Evolutionary conservation across 202 grass and related monocot genomes (phyloP), one percentile per base, ranked within the genome.

Genomic region (Musa balbisiana): DNA sequence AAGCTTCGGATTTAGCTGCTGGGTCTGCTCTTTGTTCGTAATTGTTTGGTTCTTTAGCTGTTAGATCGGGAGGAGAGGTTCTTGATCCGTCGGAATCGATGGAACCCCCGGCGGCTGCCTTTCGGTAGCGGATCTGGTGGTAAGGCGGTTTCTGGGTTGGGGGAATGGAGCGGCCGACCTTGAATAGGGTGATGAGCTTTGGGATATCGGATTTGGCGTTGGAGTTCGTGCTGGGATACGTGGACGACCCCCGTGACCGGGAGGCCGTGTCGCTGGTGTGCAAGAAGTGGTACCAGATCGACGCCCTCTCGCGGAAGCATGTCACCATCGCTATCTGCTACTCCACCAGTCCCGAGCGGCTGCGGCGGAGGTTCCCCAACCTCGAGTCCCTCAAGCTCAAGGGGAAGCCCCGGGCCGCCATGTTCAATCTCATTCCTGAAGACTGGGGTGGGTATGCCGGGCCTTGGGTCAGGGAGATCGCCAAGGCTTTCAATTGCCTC

Each of bases 361-460:
- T 74, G 53, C 52, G 72, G 13, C 52, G 53, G 52, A 54, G 72
- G 24, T 74, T 74, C 53, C 72, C 72, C 52, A 56, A 54, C 22
- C 53, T 74, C 3, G 72, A 74, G 52, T 74, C 53, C 2, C 72
- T 74, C 11, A 8, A 74, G 53, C 72, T 74, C 53, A 94, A 94
- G 85, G 91, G 88, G 1, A 88, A 78, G 62, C 91, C 91, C 8
- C 85, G 91, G 51, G 91, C 91, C 71, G 62, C 86, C 76, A 95
- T 95, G 91, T 95, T 86, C 80, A 87, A 87, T 0, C 86, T 95
- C 82, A 91, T 95, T 66, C 83, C 85, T 13, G 86, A 95, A 3
- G 91, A 91, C 80, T 95, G 84, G 83, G 91, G 91, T 59, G 91
- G 85, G 9, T 89, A 95, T 77, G 88, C 84, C 16, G 67, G 76